Evolutionary conservation across 2,329 filamentous ascomycete species (phyloP), one percentile per base, ranked within the genome.

Genomic region (Paecilomyces sp.): DNA sequence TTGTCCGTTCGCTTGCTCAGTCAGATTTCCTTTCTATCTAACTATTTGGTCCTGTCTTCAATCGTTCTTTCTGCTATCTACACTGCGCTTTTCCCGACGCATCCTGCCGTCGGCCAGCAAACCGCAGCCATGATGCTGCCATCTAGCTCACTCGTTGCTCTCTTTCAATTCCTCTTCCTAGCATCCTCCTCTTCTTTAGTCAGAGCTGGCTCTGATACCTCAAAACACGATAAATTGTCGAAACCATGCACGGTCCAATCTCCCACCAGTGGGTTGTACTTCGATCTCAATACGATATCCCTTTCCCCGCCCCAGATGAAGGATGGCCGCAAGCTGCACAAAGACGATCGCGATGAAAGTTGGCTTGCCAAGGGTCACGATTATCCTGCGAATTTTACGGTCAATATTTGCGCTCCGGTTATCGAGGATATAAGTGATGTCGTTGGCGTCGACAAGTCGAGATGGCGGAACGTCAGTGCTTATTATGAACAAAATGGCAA

Each of bases 211-310:
- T 71, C 75, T 25, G 73, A 77, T 41, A 70, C 75, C 62, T 67
- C 76, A 65, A 71, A 79, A 69, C 61, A 67, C 8, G 73, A 73
- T 50, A 70, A 80, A 62, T 67, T 75, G n/a, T 70, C 76, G 53
- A 79, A 80, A 58, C 81, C 85, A 62, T 88, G 85, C 70, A 85
- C 85, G n/a, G 82, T 85, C 59, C 80, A 81, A 63, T 87, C 84
- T 25, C 81, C 84, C 3, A 80, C 78, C n/a, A 82, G 80, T 12
- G 84, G 85, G 59, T 77, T 82, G 58, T 88, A 85, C 76, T 88
- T 86, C 74, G 85, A 88, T 68, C 77, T 88, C 30, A 85, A 80
- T 64, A 76, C 81, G 7, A 79, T 88, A 63, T 80, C 80, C 31
- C 72, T 86, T 57, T 75, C 74, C 41, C 79, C 80, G 34, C 80